Conservation (phyloP, 352 stramenopile genomes). For the Peronosclerospora sorghi region DNA sequence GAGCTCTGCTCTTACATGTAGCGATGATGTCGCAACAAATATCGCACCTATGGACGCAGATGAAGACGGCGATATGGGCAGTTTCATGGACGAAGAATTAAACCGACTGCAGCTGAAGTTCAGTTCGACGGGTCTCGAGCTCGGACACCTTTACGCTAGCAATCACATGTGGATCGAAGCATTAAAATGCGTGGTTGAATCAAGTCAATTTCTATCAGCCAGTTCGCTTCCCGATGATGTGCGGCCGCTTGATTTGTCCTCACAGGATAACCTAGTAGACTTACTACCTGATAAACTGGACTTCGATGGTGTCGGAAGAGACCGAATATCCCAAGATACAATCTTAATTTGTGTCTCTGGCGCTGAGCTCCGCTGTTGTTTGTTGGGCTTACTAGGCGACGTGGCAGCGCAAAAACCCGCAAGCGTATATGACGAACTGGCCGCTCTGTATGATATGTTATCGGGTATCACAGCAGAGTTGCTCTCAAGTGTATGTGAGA, state of each 20-base stretch:
- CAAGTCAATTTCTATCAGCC: conserved; percentile 31
- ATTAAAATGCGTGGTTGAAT: conserved; percentile 32
- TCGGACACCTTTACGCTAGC: conserved; percentile 30
- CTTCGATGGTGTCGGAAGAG: conserved; percentile 51
- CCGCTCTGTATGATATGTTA: conserved; percentile 31
- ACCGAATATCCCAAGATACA: conserved; percentile 14
- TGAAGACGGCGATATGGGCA: conserved; percentile 31
- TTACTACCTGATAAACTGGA: conserved; percentile 41
- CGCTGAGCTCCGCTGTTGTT: conserved; percentile 44
- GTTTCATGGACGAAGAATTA: conserved; percentile 74
- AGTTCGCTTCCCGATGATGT: conserved; percentile 25
- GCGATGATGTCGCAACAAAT: conserved; percentile 12
- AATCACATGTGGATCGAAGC: conserved; percentile 28
- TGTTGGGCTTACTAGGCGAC: conserved; percentile 60
- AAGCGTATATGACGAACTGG: conserved; percentile 11
- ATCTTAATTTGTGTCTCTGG: conserved; percentile 33
- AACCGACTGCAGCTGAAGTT: conserved; percentile 63
- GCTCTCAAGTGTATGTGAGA: conserved; percentile 8
- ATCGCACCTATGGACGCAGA: conserved; percentile 16
- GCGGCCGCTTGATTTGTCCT: conserved; percentile 13
- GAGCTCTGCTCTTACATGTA: conserved; percentile 18
- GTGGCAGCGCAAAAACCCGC: conserved; percentile 39
- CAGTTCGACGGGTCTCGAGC: conserved; percentile 55
- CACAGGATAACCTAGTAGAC: conserved; percentile 21
- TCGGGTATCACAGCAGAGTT: conserved; percentile 32